Conservation (phyloP, 768 basidiomycete species). For the Mycena alexandri region DNA sequence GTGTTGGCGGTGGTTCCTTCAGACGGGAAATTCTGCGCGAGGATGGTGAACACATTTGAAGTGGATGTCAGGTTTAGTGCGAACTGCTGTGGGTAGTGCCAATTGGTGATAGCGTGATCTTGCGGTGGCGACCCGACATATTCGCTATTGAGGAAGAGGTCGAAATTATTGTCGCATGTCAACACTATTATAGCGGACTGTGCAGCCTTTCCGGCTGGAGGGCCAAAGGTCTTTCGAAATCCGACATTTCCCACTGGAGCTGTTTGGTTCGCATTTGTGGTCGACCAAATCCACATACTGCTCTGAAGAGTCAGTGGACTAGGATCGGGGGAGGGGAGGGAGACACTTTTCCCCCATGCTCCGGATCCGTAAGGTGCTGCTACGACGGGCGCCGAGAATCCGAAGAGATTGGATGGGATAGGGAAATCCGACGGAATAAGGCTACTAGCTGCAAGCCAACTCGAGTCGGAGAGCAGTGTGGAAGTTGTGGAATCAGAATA, state of each 20-base stretch:
- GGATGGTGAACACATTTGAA: constrained; percentile 17
- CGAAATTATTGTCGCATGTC: constrained; percentile 17
- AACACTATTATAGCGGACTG: constrained; percentile 19
- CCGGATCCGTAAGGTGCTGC: constrained; percentile 12
- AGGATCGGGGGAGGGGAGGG: background rate
- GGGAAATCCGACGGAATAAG: constrained; percentile 27
- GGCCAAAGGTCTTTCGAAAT: constrained; percentile 19
- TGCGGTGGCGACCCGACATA: constrained; percentile 16
- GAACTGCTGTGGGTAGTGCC: constrained; percentile 19
- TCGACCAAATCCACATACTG: constrained; percentile 31
- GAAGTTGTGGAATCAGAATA: constrained; percentile 14
- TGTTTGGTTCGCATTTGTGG: background rate
- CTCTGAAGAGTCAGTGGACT: constrained; percentile 1
- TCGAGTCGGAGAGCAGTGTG: constrained; percentile 21
- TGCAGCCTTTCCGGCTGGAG: constrained; percentile 18
- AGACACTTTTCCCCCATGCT: constrained; percentile 18
- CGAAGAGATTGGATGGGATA: constrained; percentile 4
- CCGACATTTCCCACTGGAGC: constrained; percentile 18
- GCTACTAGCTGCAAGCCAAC: constrained; percentile 18
- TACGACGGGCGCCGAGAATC: constrained; percentile 1
- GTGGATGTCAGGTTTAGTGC: constrained; percentile 8
- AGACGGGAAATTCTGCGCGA: constrained; percentile 9
- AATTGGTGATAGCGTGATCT: background rate
- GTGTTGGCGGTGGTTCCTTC: background rate
- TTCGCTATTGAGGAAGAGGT: background rate